A percentile compares a stretch with the other conserved stretches of the same genome.
Conservation (phyloP, 768 basidiomycete species). For the Hygrocybe coccinea region DNA sequence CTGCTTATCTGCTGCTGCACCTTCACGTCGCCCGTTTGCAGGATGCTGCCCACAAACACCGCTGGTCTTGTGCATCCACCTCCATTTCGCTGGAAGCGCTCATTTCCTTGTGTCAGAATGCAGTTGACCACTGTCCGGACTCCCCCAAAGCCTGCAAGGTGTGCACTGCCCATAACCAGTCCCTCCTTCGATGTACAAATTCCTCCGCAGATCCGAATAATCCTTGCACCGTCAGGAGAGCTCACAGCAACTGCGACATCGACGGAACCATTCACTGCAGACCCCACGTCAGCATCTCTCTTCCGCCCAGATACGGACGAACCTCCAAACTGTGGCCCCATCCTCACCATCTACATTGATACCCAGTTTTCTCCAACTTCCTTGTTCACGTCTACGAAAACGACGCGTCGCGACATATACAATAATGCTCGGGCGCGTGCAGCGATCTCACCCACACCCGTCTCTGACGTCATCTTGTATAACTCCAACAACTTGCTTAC, state of each 20-base stretch:
- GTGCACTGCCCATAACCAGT: slow-evolving; percentile 1
- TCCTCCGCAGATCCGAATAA: slow-evolving; percentile 47
- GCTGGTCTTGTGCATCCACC: slow-evolving; percentile 40
- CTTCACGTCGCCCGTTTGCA: slow-evolving; percentile 59
- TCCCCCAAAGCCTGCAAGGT: slow-evolving; percentile 33
- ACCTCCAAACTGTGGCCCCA: slow-evolving; percentile 21
- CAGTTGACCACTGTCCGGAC: slow-evolving; percentile 26
- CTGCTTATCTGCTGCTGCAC: slow-evolving; percentile 55
- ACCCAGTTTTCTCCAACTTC: slow-evolving; percentile 48
- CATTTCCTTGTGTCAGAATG: slow-evolving; percentile 41
- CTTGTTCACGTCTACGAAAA: slow-evolving; percentile 64
- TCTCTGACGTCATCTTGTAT: slow-evolving; percentile 61
- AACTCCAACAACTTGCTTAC: slow-evolving; percentile 47
- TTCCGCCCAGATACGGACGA: slow-evolving; percentile 32
- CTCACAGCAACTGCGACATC: slow-evolving; percentile 34
- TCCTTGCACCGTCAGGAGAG: slow-evolving; percentile 37
- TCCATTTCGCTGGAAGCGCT: slow-evolving; percentile 39
- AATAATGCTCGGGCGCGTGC: slow-evolving; percentile 58
- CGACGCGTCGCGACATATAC: slow-evolving; percentile 58
- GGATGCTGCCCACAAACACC: slow-evolving; percentile 46
- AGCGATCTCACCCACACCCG: slow-evolving; percentile 33
- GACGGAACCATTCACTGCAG: slow-evolving; percentile 29
- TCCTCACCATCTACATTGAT: slow-evolving; percentile 53
- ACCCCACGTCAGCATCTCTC: slow-evolving; percentile 36
- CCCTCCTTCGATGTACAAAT: slow-evolving; percentile 8